Evolutionary conservation across 2,329 filamentous ascomycete species (phyloP), one percentile per base, ranked within the genome.

Genomic region (Mycosphaerella sp.): DNA sequence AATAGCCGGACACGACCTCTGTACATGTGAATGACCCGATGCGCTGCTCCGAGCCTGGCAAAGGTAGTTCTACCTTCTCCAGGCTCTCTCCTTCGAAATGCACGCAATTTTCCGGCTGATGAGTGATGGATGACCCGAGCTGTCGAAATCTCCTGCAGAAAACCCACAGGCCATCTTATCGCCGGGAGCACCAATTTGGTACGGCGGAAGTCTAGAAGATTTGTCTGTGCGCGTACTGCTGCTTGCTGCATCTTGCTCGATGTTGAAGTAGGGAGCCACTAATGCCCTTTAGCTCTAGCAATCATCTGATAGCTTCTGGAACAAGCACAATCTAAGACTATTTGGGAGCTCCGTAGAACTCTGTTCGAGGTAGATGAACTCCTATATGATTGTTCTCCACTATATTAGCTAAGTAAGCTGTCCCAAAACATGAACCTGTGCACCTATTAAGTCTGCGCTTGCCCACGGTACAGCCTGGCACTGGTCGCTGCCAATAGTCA

Each of bases 351-450:
- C 29, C 39, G 48, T 9, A 36, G 32, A 36, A 36, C 8, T 36
- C 32, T 36, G 48, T 45, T 31, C 48, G 39, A 51, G 48, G 48
- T 51, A 51, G 48, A 51, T 51, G 42, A 32, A 43, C 47, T 49
- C 23, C 47, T 50, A 50, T 36, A 36, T 36, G 32, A 49, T 49
- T 36, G 17, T 50, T 47, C 51, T 55, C 50, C 55, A 54, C 51
- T 53, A 49, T 36, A 3, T 36, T 36, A 36, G 32, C 32, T 36
- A 50, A 45, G 32, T 47, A 46, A 47, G 46, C 48, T 23, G 42
- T 45, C 53, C 44, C 39, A 55, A 48, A 55, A 55, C 53, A 55
- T 55, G 41, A 44, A 42, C 50, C 55, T 58, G 51, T 50, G 53
- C 55, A 53, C 48, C 48, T 45, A 45, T 45, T 44, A 43, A 51